Percentiles rank a stretch among this genome's conserved stretches.
phyloP scores from a whole-genome alignment of 75 land plant species.

The Selaginella moellendorffii region DNA sequence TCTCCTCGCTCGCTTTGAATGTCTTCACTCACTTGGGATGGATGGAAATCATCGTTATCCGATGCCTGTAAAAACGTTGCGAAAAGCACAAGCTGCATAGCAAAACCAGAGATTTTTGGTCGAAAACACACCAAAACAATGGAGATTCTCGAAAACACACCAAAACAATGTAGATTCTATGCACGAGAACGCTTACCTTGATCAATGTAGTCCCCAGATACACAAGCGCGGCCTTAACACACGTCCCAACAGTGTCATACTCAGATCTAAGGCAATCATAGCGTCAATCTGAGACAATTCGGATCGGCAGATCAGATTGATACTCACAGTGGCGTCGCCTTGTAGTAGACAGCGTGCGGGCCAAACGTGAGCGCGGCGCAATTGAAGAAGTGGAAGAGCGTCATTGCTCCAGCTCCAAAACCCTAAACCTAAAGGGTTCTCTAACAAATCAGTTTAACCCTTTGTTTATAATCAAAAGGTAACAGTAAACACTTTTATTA shows the following conservation, averaged over 20 bases:
- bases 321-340: conserved; percentile 81
- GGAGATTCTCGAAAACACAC: no score
- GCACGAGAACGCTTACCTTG: conserved; percentile 62
- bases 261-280: conserved; percentile 51
- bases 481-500: no score
- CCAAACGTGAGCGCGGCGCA: conserved; percentile 98
- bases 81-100: conserved; percentile 73
- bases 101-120: not conserved
- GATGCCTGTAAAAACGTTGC: conserved; percentile 94
- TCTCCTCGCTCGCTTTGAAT: no score
- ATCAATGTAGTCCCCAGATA: conserved; percentile 73
- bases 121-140: not conserved
- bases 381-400: conserved; percentile 95
- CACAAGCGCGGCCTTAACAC: conserved; percentile 77
- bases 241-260: conserved; percentile 88
- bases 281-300: not conserved
- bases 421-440: no score
- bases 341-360: conserved; percentile 96
- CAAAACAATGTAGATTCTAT: no score
- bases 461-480: no score
- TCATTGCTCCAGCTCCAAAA: conserved; percentile 33
- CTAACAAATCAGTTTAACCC: no score
- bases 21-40: conserved; percentile 50
- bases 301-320: not conserved
- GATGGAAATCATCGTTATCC: conserved; percentile 74